Base-by-base conservation (phyloP, 345 rosid genomes). In the Gossypium thurberi region DNA sequence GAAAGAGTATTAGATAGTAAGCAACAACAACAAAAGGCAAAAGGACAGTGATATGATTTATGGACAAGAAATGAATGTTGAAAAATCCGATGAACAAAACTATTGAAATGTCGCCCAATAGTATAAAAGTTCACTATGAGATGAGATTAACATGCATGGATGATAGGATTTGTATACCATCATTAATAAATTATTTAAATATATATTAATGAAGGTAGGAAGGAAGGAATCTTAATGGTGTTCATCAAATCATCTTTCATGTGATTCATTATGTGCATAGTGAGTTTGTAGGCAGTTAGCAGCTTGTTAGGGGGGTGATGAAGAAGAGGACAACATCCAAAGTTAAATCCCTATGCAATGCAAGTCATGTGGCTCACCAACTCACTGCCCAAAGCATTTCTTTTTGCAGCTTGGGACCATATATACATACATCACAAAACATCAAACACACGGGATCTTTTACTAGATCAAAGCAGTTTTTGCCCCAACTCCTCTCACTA, bases 281-380 rank as follows among this genome's bases (percentile, higher is more conserved):
- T 50, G 18, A 50, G 17, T 50, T 50, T 15, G 18, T 17, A 50
- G 55, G 55, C 55, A 50, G 15, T 15, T 50, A 50, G 17, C 55
- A 50, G 55, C 6, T 50, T 13, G 55, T 51, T 50, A n/a, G 20
- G 57, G 59, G 67, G 37, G 37, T 33, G 37, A 33, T 4, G 37
- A 33, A 33, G 37, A 78, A 73, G 28, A 76, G 13, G 77, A 78
- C 79, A 66, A 64, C 67, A 17, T 20, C 47, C 46, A 61, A 51
- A 9, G 26, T 40, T 47, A 23, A 50, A 64, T 48, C 40, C 1
- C 43, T 10, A 67, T 50, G 23, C 26, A 71, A 52, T 66, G 72
- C 65, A 65, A 68, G 20, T 28, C 75, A 75, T 64, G 78, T 78
- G 89, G 82, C 78, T 77, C 75, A 40, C 76, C 84, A 78, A 65